A percentile compares a stretch with the other conserved stretches of the same genome.
Evolutionary conservation across 495 filamentous ascomycete species (phyloP).

Genomic region (Xylaria flabelliformis): DNA sequence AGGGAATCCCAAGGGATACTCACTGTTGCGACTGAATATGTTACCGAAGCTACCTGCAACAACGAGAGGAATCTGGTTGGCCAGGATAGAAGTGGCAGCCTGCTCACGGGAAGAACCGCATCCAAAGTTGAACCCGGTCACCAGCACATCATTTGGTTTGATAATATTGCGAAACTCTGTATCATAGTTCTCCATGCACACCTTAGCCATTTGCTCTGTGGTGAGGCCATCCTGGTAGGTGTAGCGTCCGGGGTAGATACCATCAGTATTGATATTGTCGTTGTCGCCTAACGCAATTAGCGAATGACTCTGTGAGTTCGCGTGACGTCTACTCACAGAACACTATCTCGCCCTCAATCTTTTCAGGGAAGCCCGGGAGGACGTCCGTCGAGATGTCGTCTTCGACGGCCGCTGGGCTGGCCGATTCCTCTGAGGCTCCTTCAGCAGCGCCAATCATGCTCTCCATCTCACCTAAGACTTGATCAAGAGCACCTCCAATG

Average conservation of each 20-base stretch:
- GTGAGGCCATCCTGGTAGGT: constrained; percentile 89
- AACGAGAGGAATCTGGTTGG: constrained; percentile 83
- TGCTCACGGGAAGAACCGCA: constrained; percentile 85
- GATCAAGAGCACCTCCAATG: constrained; percentile 71
- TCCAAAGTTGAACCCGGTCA: constrained; percentile 90
- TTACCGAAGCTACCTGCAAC: constrained; percentile 87
- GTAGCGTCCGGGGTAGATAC: constrained; percentile 89
- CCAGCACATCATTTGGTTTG: constrained; percentile 75
- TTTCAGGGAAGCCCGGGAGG: constrained; percentile 73
- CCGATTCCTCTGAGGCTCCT: constrained; percentile 1
- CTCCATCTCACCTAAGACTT: constrained; percentile 70
- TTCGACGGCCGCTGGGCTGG: constrained; percentile 29
- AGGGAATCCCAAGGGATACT: not conserved
- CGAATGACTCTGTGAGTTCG: not conserved
- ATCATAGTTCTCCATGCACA: constrained; percentile 96
- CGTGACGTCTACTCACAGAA: constrained; percentile 58
- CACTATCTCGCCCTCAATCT: constrained; percentile 69
- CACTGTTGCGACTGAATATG: constrained; percentile 81
- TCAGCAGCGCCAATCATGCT: constrained; percentile 38
- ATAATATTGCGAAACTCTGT: constrained; percentile 65
- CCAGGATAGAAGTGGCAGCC: constrained; percentile 86
- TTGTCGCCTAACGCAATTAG: constrained; percentile 33
- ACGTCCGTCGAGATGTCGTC: constrained; percentile 60
- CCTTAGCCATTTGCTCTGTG: constrained; percentile 78
- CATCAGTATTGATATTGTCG: constrained; percentile 79